Evolutionary conservation across 495 filamentous ascomycete genomes (phyloP), one percentile per base, ranked within the genome.

Genomic region (Beverwykella pulmonaria): DNA sequence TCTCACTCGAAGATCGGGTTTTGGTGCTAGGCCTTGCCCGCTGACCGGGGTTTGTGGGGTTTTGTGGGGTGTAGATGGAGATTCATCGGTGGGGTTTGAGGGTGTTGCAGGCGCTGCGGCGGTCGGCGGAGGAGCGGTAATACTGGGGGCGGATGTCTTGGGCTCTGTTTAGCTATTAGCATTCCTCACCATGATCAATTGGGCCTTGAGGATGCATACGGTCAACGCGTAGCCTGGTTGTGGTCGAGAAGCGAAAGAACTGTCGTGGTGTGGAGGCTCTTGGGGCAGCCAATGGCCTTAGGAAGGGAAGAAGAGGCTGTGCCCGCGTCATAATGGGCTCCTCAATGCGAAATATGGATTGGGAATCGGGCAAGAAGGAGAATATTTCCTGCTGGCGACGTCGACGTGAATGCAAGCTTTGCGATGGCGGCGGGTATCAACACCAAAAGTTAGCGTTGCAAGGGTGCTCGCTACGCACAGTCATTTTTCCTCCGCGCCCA

Each of bases 171-270:
- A 25, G 22, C 7, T 23, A 20, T 66, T 27, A 73, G 60, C 15
- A 23, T 3, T 19, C 52, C 15, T 59, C 20, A n/a, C 26, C 48
- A 26, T 30, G 29, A 59, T 54, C 27, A 47, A 55, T 53, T 44
- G 30, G 26, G 20, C 17, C 12, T 29, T 3, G 2, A 10, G 25
- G 32, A 19, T 7, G 36, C 53, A 59, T 71, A 73, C 71, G 64
- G 36, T 73, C 70, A 34, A 65, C 66, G 44, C 69, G 54, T 39
- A 55, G 69, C 60, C 57, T 54, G 26, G 74, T 44, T 25, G 58
- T 61, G 41, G 70, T 71, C 19, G 72, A 73, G 66, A 76, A 77
- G 68, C 72, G 65, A 7, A 76, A 62, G 65, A 75, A 60, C 36
- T 75, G 75, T 15, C 65, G 61, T 30, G 73, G 23, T 20, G 71